Percentiles rank a stretch among this genome's conserved stretches.
These are phyloP conservation scores for Phytophthora boehmeriae DNA, from an alignment of 352 stramenopile species.

Conservation along the genomic window DNA sequence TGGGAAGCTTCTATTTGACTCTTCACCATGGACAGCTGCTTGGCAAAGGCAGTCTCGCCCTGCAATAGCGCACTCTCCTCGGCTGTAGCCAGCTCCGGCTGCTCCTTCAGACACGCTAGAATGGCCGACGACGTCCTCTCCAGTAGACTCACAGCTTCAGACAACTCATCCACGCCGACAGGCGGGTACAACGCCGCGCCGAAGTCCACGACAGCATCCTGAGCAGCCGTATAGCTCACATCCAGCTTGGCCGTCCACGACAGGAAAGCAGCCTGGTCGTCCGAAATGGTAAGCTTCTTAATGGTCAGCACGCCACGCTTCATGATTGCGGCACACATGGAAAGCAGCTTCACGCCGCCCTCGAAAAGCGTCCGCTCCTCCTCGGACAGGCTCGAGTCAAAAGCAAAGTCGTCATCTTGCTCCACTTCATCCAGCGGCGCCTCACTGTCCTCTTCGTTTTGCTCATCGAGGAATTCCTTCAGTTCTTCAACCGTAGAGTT, in stretches of 20 bases:
- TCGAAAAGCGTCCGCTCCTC: slow-evolving; percentile 76
- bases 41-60: slow-evolving; percentile 56
- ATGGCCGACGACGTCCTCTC: slow-evolving; percentile 44
- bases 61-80: slow-evolving; percentile 47
- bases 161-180: slow-evolving; percentile 67
- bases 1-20: slow-evolving; percentile 55
- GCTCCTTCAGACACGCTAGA: slow-evolving; percentile 52
- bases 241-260: slow-evolving; percentile 75
- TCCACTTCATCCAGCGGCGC: slow-evolving; percentile 57
- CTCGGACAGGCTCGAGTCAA: slow-evolving; percentile 74
- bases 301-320: slow-evolving; percentile 86
- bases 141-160: slow-evolving; percentile 37
- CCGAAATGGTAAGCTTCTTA: slow-evolving; percentile 69
- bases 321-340: slow-evolving; percentile 75
- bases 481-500: slow-evolving; percentile 86
- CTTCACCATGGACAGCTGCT: slow-evolving; percentile 64
- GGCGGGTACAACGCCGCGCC: slow-evolving; percentile 82
- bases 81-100: slow-evolving; percentile 48
- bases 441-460: slow-evolving; percentile 35
- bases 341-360: slow-evolving; percentile 68
- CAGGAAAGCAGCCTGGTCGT: slow-evolving; percentile 65
- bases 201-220: slow-evolving; percentile 82
- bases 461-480: slow-evolving; percentile 70
- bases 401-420: slow-evolving; percentile 74
- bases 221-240: slow-evolving; percentile 59